phyloP scores from a whole-genome alignment of 176 grass and related monocot species.

The Oryza nivara region DNA sequence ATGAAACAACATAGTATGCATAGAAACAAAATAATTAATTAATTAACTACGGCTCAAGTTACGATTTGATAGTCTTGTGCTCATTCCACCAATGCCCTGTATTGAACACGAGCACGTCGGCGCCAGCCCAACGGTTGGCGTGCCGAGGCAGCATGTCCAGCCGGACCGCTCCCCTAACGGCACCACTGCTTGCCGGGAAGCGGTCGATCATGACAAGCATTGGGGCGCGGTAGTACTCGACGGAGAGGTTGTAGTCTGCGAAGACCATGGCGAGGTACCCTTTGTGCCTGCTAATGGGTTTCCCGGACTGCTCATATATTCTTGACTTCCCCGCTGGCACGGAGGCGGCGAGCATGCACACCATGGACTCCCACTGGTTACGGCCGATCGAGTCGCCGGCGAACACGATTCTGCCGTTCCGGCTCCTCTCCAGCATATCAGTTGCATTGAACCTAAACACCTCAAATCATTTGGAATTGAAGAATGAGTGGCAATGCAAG shows the following conservation, averaged over 20 bases:
- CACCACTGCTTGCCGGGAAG: neutral
- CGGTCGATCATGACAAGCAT: constrained; percentile 52
- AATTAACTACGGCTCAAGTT: neutral
- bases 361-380: constrained; percentile 23
- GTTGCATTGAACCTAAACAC: constrained; percentile 42
- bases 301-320: constrained; percentile 44
- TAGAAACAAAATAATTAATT: neutral
- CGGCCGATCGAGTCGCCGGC: constrained; percentile 52
- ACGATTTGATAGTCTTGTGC: constrained; percentile 47
- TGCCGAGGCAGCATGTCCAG: constrained; percentile 42
- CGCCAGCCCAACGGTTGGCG: constrained; percentile 31
- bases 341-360: constrained; percentile 51
- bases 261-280: constrained; percentile 53
- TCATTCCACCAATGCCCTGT: constrained; percentile 58
- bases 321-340: neutral
- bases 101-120: constrained; percentile 51
- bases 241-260: constrained; percentile 33
- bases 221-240: constrained; percentile 52
- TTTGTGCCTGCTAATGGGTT: constrained; percentile 49
- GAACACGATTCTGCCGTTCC: constrained; percentile 51
- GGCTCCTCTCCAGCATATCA: constrained; percentile 52
- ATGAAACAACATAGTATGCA: too few species aligned
- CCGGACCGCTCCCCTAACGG: constrained; percentile 14
- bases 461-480: neutral
- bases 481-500: neutral